Conservation (phyloP, 2,329 filamentous ascomycete species). For the Trichoderma breve region DNA sequence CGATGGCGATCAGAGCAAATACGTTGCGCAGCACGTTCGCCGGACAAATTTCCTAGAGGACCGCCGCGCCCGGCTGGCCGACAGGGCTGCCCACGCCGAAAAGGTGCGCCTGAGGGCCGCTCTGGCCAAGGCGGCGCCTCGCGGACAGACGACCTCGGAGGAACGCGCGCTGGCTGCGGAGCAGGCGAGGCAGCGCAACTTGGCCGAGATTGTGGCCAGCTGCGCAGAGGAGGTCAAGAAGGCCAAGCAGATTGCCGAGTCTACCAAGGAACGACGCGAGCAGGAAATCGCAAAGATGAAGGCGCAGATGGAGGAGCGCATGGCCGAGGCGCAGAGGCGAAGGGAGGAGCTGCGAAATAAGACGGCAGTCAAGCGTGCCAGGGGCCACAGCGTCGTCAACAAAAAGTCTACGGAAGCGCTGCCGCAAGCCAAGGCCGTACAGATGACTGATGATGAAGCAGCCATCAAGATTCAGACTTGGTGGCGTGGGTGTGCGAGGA, state of each 20-base stretch:
- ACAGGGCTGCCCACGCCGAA: conserved; percentile 77
- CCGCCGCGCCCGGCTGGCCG: conserved; percentile 74
- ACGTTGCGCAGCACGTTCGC: conserved; percentile 75
- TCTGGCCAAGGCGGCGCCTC: conserved; percentile 66
- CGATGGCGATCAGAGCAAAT: conserved; percentile 64
- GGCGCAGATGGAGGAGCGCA: conserved; percentile 74
- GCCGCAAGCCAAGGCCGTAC: conserved; percentile 46
- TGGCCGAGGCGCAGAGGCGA: conserved; percentile 73
- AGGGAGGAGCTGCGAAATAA: conserved; percentile 62
- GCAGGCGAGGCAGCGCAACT: conserved; percentile 73
- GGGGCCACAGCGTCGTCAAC: conserved; percentile 51
- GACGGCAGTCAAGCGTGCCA: conserved; percentile 50
- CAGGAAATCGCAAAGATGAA: conserved; percentile 68
- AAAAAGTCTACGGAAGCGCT: conserved; percentile 50
- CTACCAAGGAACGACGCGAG: conserved; percentile 76
- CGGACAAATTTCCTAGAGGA: conserved; percentile 78
- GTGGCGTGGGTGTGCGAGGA: conserved; percentile 62
- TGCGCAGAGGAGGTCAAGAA: conserved; percentile 82
- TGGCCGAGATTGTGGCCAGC: conserved; percentile 76
- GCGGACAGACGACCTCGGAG: conserved; percentile 65
- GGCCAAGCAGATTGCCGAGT: conserved; percentile 79
- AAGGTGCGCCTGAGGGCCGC: conserved; percentile 77
- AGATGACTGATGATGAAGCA: conserved; percentile 59
- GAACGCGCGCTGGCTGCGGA: conserved; percentile 75
- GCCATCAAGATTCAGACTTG: conserved; percentile 65